Base-by-base conservation (phyloP, 208 protist genomes). In the Crithidia mellificae region DNA sequence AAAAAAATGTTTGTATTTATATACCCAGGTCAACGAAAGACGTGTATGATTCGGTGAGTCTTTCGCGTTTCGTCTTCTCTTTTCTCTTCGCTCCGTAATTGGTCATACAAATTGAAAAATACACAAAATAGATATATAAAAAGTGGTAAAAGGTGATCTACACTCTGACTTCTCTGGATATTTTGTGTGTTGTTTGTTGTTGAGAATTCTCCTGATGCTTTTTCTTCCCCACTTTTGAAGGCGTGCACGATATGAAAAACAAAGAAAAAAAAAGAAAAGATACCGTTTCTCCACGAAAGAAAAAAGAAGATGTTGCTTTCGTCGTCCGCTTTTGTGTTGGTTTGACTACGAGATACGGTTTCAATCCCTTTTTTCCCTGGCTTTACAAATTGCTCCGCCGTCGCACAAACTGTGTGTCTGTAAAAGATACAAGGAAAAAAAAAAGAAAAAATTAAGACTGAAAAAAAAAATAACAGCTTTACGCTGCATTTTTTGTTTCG, bases 51-150 rank as follows among this genome's bases (percentile, higher is more conserved):
- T 56, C n/a, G 30, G 41, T 17, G 29, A 22, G 44, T 63, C 57
- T 63, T 53, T 30, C 19, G 15, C 22, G 44, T 53, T 63, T 63
- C 44, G 22, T 50, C 46, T 49, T 30, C 22, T 56, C 41, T 5
- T 29, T 57, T 19, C n/a, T n/a, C n/a, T n/a, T 57, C 27, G 22
- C 46, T 51, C 27, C 22, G 46, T 51, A 34, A 9, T 61, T 47
- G 25, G 44, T 32, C 15, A 44, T 61, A 32, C 24, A 22, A 38
- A 38, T 12, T 12, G 11, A 38, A 38, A 11, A 38, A 38, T 11
- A 38, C 34, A 38, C 34, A 38, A 38, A 38, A 38, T 38, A 38
- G 11, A 11, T 38, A 38, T 38, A 38, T 38, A 38, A 12, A 38
- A 38, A 38, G 11, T 38, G 34, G 34, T 38, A 51, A 24, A 27